A percentile compares a stretch with the other conserved stretches of the same genome.
Evolutionary conservation across 139 green algal genomes (phyloP).

Genomic region (Chloropicon primus): DNA sequence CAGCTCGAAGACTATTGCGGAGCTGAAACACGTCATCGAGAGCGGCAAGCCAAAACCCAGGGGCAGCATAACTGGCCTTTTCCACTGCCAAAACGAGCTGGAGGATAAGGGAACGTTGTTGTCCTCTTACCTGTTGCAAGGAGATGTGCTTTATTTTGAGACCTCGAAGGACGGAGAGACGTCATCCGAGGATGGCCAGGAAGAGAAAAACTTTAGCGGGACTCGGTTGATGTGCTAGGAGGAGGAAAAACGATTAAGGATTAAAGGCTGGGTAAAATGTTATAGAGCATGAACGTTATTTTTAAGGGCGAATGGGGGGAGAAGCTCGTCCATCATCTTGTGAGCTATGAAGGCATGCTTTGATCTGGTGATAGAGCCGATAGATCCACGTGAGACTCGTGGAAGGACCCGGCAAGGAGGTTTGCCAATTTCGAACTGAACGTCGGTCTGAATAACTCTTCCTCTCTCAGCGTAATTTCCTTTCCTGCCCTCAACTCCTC

Average conservation of each 20-base stretch:
- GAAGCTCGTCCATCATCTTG: no score
- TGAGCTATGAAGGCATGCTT: no score
- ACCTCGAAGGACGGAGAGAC: background rate
- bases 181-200: background rate
- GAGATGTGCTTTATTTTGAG: background rate
- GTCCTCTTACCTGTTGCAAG: background rate
- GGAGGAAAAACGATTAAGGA: no score
- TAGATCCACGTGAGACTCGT: background rate
- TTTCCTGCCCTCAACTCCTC: no score
- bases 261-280: no score
- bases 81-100: background rate
- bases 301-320: no score
- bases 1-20: background rate
- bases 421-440: background rate
- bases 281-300: no score
- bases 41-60: background rate
- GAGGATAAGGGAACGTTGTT: background rate
- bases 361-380: background rate
- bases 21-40: background rate
- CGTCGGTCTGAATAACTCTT: no score
- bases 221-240: no score
- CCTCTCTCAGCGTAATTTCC: no score
- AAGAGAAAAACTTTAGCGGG: background rate
- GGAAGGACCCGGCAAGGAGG: background rate
- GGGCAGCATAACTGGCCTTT: background rate